Evolutionary conservation across 192 early-diverging fungal species (phyloP), one percentile per base, ranked within the genome.

Genomic region (Irineochytrium annulatum): DNA sequence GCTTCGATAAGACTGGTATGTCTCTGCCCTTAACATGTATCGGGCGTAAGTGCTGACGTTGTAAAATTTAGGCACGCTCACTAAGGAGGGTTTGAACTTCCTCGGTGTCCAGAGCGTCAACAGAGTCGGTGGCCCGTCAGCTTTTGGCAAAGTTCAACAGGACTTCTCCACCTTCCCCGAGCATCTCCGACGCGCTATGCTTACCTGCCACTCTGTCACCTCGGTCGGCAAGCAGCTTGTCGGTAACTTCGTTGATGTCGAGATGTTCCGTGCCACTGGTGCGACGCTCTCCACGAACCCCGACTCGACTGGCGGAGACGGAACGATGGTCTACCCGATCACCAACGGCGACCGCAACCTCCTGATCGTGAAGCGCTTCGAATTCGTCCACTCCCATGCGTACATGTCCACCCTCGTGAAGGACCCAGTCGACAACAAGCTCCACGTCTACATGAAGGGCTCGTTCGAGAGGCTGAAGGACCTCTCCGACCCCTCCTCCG

Each of bases 231-330:
- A 68, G 29, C 66, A 76, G 37, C 73, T 78, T 22, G 82, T 91
- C 41, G 89, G 88, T 22, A 90, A 92, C 67, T 88, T 87, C 1
- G 85, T 92, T 26, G 89, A 92, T 55, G 74, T 90, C 53, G 88
- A 88, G 72, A 87, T 87, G 76, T 90, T 92, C 74, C 62, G 74
- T 13, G 77, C 78, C 22, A 86, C 84, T 24, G 70, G 46, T 79
- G 87, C 76, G 43, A 82, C 82, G 43, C 62, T 84, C 1, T 26
- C 75, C 1, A 55, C 77, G 16, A n/a, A n/a, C n/a, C 74, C 81
- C 30, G 34, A 62, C 53, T 44, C 45, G 14, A 48, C 60, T 43
- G 57, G 57, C 57, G 66, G 58, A 3, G 62, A 58, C 37, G 62
- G 32, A 11, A 70, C 28, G 61, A 72, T 51, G 58, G 80, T 58